Conservation (phyloP, 108 stramenopile species). For the Aurantiochytrium sp. region DNA sequence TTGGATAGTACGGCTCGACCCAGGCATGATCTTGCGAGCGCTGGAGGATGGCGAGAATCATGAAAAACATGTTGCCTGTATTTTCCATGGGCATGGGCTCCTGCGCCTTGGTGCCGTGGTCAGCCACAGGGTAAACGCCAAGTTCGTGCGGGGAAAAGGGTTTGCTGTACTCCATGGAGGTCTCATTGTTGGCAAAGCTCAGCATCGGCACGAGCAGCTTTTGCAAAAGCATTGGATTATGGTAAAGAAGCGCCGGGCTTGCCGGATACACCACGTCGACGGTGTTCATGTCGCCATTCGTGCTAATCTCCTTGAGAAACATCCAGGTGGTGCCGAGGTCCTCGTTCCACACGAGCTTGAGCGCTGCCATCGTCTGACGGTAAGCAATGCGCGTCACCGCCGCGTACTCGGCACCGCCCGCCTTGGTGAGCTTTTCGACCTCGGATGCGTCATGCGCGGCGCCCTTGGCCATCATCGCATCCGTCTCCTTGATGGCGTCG, state of each 20-base stretch:
- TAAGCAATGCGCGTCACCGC: background rate
- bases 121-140: background rate
- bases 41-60: background rate
- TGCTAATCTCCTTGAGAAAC: conserved; percentile 23
- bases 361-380: background rate
- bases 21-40: background rate
- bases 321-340: background rate
- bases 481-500: background rate
- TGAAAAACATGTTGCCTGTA: conserved; percentile 12
- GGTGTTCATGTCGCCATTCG: conserved; percentile 4
- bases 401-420: background rate
- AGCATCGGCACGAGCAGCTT: conserved; percentile 14
- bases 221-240: background rate
- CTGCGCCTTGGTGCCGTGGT: background rate
- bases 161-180: background rate
- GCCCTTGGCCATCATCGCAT: background rate
- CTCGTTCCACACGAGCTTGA: background rate
- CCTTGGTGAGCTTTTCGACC: background rate
- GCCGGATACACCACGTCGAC: conserved; percentile 24
- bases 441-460: background rate
- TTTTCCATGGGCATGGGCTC: conserved; percentile 26
- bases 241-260: background rate
- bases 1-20: background rate
- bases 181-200: background rate
- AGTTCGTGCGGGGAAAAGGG: conserved; percentile 18